Base-by-base conservation (phyloP, 345 rosid species). In the Salix arbutifolia region DNA sequence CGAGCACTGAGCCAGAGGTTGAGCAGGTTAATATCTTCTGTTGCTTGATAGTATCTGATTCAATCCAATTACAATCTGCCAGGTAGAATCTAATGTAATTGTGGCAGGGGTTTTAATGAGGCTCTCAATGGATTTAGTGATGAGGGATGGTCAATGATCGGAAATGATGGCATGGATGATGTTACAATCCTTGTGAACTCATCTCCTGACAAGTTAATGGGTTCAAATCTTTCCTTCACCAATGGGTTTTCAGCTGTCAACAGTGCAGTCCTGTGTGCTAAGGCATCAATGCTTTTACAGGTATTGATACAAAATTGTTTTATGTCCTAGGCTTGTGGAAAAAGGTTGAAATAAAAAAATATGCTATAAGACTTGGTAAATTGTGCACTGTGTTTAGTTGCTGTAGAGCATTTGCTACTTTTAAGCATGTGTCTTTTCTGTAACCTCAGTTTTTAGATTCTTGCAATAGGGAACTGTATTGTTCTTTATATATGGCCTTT, bases 241-340 rank as follows among this genome's bases (percentile, higher is more conserved):
- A 91, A 91, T 86, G 99, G 98, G 64, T 96, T 94, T 85, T 81
- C 91, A 64, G 82, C 97, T 80, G 94, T 96, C 53, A 91, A 90
- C 83, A 94, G 76, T 76, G 91, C 94, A 0, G 93, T 96, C 58
- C 78, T 96, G 74, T 94, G 99, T 31, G 99, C 99, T 52, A 94
- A 92, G 77, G 99, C 99, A 53, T 96, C 99, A 0, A 96, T 96
- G 99, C 97, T 96, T 64, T 87, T 96, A 81, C 98, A 94, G 97
- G 99, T 92, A 6, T n/a, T 83, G 48, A 44, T 80, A 19, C 74
- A 19, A 50, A 40, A 28, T 70, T 42, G 61, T 72, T 56, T 42
- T 30, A 31, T 17, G 18, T 42, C 52, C 1, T n/a, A 11, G 11
- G 17, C 35, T 19, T 21, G 17, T 52, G 42, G 48, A 8, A 75